Evolutionary conservation across 2,329 filamentous ascomycete genomes (phyloP).

Genomic region (Xylariaceae sp.): DNA sequence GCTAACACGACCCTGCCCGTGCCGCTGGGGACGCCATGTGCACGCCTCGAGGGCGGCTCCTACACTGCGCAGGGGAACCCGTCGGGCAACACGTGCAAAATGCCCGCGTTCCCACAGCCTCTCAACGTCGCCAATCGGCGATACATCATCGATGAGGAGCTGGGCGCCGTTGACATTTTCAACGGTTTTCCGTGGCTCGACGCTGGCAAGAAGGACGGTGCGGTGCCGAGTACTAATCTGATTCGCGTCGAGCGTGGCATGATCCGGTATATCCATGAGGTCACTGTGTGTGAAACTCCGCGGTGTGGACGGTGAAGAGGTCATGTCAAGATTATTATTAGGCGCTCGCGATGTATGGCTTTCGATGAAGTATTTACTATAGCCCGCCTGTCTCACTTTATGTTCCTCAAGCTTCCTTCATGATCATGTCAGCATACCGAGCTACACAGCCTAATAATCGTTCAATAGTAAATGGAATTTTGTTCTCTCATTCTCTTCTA

Average conservation of each 20-base stretch:
- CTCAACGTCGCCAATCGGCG: slow-evolving; percentile 38
- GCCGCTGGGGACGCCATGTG: slow-evolving; percentile 42
- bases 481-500: too few species aligned
- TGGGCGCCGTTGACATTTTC: slow-evolving; percentile 42
- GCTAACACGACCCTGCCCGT: slow-evolving; percentile 34
- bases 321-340: too few species aligned
- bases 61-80: slow-evolving; percentile 35
- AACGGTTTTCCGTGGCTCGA: slow-evolving; percentile 43
- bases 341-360: too few species aligned
- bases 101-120: slow-evolving; percentile 39
- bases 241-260: slow-evolving; percentile 40
- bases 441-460: too few species aligned
- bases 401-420: too few species aligned
- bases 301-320: slow-evolving; percentile 33
- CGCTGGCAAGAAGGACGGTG: slow-evolving; percentile 31
- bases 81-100: slow-evolving; percentile 37
- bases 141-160: slow-evolving; percentile 43
- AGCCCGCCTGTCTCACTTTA: too few species aligned
- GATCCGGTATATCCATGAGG: slow-evolving; percentile 43
- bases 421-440: too few species aligned
- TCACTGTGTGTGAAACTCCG: slow-evolving; percentile 35
- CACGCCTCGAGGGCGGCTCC: slow-evolving; percentile 41
- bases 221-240: slow-evolving; percentile 40
- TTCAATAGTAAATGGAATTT: too few species aligned
- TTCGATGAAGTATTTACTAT: too few species aligned